Base-by-base conservation (phyloP, 306 rosid species). In the Prunus armeniaca region DNA sequence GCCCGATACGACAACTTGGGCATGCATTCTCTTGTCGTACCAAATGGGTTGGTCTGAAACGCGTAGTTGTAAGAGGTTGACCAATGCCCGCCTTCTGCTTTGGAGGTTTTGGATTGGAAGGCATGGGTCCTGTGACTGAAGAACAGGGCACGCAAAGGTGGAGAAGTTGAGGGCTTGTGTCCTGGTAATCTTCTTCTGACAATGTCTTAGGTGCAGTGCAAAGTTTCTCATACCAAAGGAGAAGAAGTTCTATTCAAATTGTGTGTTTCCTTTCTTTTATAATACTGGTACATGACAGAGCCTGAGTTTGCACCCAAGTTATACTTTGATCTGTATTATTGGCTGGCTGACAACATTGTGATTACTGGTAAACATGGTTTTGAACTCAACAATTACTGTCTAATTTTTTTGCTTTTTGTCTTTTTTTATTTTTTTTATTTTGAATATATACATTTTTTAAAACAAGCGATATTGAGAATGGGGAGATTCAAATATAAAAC, bases 1-100 rank as follows among this genome's bases (percentile, higher is more conserved):
- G 7, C 96, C 97, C 80, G 71, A 85, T 3, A 84, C 69, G 47
- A 94, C 76, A 76, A 91, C 76, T 51, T 78, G 91, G 69, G 89
- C 86, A 75, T 94, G 98, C 67, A 86, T 79, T 76, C 49, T 84
- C 77, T 76, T 81, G 77, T 45, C 76, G 73, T 76, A 57, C 17
- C 76, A 67, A 65, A 67, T 14, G 62, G 86, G 78, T 32, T 50
- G 65, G 56, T 70, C 77, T 11, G 89, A 81, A 66, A 52, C 41
- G 54, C 79, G 78, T 20, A 27, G 69, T 24, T 81, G 94, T 74
- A 91, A 78, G 71, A 87, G 79, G 14, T 78, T 74, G 82, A 92
- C 86, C 72, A 93, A 80, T 78, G 85, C 78, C 41, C 76, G 89
- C 72, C 85, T 86, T 68, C 63, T 80, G 79, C 82, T 76, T 12